Evolutionary conservation across 2,329 filamentous ascomycete genomes (phyloP).

Genomic region (Sclerotinia sclerotiorum): DNA sequence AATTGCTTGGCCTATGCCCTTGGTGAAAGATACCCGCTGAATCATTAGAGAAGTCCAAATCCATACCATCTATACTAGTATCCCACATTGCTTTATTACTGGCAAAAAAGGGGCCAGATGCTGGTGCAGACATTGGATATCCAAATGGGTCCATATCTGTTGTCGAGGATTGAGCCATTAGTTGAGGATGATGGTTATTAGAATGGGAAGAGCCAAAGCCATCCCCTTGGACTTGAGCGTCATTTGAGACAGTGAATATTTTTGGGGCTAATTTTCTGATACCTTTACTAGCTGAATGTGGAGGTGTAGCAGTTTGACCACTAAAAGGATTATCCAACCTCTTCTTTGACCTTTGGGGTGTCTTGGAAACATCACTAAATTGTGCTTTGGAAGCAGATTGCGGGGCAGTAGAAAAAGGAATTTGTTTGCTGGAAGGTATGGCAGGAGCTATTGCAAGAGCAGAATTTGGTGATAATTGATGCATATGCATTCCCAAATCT

Average conservation of each 20-base stretch:
- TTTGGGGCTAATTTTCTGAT: conserved; percentile 54
- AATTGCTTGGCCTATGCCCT: conserved; percentile 50
- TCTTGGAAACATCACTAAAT: conserved; percentile 43
- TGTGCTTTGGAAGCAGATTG: conserved; percentile 30
- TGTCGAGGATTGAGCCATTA: conserved; percentile 50
- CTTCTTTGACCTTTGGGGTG: conserved; percentile 44
- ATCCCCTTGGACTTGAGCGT: conserved; percentile 35
- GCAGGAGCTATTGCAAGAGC: conserved; percentile 58
- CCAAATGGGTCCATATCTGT: conserved; percentile 58
- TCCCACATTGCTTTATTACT: conserved; percentile 55
- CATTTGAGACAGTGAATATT: conserved; percentile 39
- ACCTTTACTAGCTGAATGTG: conserved; percentile 55
- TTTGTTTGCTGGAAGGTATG: conserved; percentile 50
- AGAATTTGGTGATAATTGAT: conserved; percentile 56
- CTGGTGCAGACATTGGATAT: conserved; percentile 60
- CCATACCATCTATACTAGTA: conserved; percentile 54
- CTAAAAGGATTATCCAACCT: conserved; percentile 38
- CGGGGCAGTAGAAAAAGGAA: conserved; percentile 58
- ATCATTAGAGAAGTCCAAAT: conserved; percentile 55
- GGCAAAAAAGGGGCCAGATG: conserved; percentile 48
- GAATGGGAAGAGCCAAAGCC: conserved; percentile 33
- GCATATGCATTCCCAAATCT: conserved; percentile 61
- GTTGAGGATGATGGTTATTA: conserved; percentile 46
- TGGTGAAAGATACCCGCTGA: conserved; percentile 37
- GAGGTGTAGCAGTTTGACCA: conserved; percentile 58